Percentiles rank a stretch among this genome's conserved stretches.
These are phyloP conservation scores for Rasamsonia emersonii DNA, from an alignment of 2,329 filamentous ascomycete species.

Conservation along the genomic window DNA sequence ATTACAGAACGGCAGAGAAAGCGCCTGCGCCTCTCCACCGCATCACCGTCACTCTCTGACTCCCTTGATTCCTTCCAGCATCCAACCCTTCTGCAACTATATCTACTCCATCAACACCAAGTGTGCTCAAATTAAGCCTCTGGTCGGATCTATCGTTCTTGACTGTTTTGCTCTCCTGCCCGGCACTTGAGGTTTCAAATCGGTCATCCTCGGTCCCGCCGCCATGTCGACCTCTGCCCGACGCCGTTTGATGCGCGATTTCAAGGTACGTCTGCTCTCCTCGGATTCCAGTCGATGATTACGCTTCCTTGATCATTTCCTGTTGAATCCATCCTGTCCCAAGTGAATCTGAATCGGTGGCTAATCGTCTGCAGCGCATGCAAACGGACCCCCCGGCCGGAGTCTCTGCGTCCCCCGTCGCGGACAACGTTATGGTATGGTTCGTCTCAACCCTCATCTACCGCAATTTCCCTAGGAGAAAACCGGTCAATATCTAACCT, in stretches of 20 bases:
- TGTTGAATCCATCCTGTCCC: background rate
- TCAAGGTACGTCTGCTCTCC: conserved; percentile 65
- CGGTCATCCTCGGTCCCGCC: conserved; percentile 7
- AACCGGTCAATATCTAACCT: conserved; percentile 18
- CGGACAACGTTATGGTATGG: conserved; percentile 42
- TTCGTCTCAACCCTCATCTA: conserved; percentile 10
- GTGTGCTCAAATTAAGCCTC: background rate
- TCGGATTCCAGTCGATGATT: background rate
- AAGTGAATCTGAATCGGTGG: conserved; percentile 9
- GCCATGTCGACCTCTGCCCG: conserved; percentile 87
- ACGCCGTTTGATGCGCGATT: conserved; percentile 96
- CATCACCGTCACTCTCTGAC: too few relatives aligned
- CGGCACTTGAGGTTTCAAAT: too few relatives aligned
- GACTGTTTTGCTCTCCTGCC: too few relatives aligned
- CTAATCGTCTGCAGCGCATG: conserved; percentile 63
- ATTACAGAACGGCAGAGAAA: too few relatives aligned
- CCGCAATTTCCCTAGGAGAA: background rate
- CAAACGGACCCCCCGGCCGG: conserved; percentile 96
- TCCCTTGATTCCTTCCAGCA: too few relatives aligned
- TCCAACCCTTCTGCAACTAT: too few relatives aligned
- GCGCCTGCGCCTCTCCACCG: too few relatives aligned
- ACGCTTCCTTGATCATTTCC: conserved; percentile 5
- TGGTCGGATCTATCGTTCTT: too few relatives aligned
- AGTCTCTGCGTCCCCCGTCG: conserved; percentile 90
- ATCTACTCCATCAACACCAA: background rate